Percentiles rank a stretch among this genome's conserved stretches.
Evolutionary conservation across 768 basidiomycete genomes (phyloP).

Genomic region (Boletus reticuloceps): DNA sequence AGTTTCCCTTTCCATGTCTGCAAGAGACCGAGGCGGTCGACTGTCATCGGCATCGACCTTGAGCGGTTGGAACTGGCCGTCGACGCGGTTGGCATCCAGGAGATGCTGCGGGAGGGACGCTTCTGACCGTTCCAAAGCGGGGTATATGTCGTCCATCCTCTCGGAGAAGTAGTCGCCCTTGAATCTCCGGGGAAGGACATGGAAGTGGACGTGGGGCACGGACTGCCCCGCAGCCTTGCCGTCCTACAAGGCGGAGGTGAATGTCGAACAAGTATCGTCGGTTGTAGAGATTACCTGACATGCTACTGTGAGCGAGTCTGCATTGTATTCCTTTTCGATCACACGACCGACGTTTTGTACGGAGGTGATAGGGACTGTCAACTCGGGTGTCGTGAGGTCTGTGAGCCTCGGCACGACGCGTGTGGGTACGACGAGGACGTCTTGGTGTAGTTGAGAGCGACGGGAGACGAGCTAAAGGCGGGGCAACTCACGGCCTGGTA

Average conservation of each 20-base stretch:
- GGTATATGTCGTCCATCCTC: conserved; percentile 75
- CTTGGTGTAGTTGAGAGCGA: conserved; percentile 31
- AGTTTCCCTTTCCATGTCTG: conserved; percentile 84
- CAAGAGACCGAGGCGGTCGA: conserved; percentile 54
- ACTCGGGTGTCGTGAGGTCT: conserved; percentile 61
- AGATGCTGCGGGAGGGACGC: conserved; percentile 44
- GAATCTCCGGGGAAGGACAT: conserved; percentile 80
- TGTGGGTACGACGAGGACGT: conserved; percentile 61
- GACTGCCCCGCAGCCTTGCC: conserved; percentile 82
- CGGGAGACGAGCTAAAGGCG: too few species aligned
- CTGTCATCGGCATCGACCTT: conserved; percentile 71
- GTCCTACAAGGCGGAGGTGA: conserved; percentile 50
- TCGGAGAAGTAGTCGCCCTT: conserved; percentile 64
- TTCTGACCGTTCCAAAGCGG: conserved; percentile 69
- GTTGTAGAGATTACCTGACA: conserved; percentile 62
- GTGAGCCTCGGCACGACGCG: conserved; percentile 54
- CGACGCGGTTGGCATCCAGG: conserved; percentile 4
- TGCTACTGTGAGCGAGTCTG: conserved; percentile 82
- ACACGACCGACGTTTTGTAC: conserved; percentile 77
- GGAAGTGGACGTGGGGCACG: conserved; percentile 85
- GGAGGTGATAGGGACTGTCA: conserved; percentile 78
- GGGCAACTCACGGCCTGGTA: conserved; percentile 82
- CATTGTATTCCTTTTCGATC: conserved; percentile 79
- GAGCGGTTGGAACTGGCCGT: conserved; percentile 36
- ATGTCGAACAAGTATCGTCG: background rate